phyloP scores from a whole-genome alignment of 148 eudicot species.

The Amaranthus cruentus region DNA sequence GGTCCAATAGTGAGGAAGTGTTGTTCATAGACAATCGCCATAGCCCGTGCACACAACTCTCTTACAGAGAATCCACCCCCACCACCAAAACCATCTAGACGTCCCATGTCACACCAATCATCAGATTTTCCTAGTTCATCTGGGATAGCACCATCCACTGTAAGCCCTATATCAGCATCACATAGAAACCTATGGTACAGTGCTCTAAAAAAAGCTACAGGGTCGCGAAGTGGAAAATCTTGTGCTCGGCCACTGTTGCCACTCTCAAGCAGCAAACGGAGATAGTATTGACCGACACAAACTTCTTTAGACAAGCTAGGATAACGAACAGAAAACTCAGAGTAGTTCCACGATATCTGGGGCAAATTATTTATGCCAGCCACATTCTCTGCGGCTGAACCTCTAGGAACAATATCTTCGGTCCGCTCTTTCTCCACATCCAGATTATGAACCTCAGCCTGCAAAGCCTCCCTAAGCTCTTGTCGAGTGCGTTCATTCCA shows the following conservation, averaged over 20 bases:
- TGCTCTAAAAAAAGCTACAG: slow-evolving; percentile 95
- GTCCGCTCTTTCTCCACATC: slow-evolving; percentile 95
- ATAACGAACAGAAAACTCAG: slow-evolving; percentile 85
- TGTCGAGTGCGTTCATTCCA: slow-evolving; percentile 99
- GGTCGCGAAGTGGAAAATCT: slow-evolving; percentile 92
- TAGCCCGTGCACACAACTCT: slow-evolving; percentile 97
- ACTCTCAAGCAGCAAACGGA: slow-evolving; percentile 91
- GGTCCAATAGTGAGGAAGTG: slow-evolving; percentile 72
- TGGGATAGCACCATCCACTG: slow-evolving; percentile 95
- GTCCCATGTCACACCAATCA: slow-evolving; percentile 99
- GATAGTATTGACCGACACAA: slow-evolving; percentile 97
- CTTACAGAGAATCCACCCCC: slow-evolving; percentile 94
- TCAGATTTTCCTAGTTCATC: slow-evolving; percentile 96
- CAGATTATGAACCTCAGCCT: slow-evolving; percentile 88
- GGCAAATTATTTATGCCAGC: slow-evolving; percentile 59
- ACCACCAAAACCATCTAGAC: slow-evolving; percentile 99
- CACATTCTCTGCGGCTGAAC: slow-evolving; percentile 36
- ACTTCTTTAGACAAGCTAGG: slow-evolving; percentile 95
- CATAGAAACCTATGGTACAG: slow-evolving; percentile 92
- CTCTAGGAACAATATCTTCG: slow-evolving; percentile 85
- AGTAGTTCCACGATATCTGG: slow-evolving; percentile 96
- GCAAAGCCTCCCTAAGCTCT: slow-evolving; percentile 83
- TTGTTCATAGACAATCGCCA: slow-evolving; percentile 97
- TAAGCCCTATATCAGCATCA: slow-evolving; percentile 92
- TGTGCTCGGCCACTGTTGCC: slow-evolving; percentile 77